Base-by-base conservation (phyloP, 2,329 filamentous ascomycete species). In the Mycosphaerella sp. region DNA sequence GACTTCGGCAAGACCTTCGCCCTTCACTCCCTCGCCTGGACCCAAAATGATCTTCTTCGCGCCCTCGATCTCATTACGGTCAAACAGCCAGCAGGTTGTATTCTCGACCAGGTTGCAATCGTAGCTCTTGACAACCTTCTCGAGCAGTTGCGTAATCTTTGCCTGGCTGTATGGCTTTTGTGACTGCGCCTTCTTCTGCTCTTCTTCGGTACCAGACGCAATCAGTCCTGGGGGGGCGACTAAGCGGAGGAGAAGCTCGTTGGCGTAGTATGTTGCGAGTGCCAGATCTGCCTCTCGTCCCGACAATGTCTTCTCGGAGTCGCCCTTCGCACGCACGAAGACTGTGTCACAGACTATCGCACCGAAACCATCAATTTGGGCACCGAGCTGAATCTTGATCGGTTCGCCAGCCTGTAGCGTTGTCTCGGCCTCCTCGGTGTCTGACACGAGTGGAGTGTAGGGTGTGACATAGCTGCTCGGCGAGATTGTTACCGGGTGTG, bases 311-410 rank as follows among this genome's bases (percentile, higher is more conserved):
- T 58, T 59, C 31, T 62, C 58, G 36, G 45, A 48, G 54, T 80
- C 76, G 48, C 80, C 73, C 65, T 82, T 79, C 60, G 79, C 72
- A 45, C 79, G 78, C 48, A 95, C 85, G 55, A 96, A 73, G 63
- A 97, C 80, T 56, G 89, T 95, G 74, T 96, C 87, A 76, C 93
- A 96, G 65, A 96, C 88, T 70, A 98, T 96, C 64, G 92, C 87
- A 65, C 89, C 90, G 69, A 97, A 95, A 51, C 93, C 93, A 76
- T 97, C 89, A 61, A 98, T 96, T 77, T 98, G 93, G 49, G 93
- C 93, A 69, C 93, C 93, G n/a, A 98, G 83, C 77, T 98, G 93
- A 72, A 98, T 93, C 83, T 98, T 98, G 76, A 95, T 81, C 58
- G 88, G 76, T 77, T 98, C 93, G 59, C 85, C 87, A 48, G 85